Percentiles rank a stretch among this genome's conserved stretches.
phyloP scores from a whole-genome alignment of 306 rosid species.

The Cucurbita argyrosperma region DNA sequence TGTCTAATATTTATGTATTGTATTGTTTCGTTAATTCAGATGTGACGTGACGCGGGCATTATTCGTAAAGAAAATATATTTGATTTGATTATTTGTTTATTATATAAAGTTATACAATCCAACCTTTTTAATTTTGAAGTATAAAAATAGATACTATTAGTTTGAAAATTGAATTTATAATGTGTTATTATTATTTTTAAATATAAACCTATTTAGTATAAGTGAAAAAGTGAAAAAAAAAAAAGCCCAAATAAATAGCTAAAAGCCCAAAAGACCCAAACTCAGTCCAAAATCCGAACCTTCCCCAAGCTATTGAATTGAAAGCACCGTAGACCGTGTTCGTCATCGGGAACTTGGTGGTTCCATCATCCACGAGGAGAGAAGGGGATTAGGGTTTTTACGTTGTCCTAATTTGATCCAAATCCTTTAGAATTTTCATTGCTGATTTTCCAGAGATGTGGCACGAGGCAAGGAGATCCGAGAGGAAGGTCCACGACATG shows the following conservation, averaged over 20 bases:
- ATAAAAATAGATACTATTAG: no score
- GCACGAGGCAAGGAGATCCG: constrained; percentile 97
- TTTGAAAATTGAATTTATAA: no score
- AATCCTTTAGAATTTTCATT: neutral
- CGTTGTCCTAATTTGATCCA: neutral
- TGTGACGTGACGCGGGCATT: no score
- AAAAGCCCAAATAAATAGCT: neutral
- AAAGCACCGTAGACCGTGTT: neutral
- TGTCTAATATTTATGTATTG: no score
- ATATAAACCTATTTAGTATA: no score
- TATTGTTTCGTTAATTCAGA: no score
- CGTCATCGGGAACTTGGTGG: neutral
- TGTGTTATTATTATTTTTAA: no score
- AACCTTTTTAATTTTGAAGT: no score
- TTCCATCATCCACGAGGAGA: neutral
- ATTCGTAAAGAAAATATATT: no score
- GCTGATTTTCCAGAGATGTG: constrained; percentile 36
- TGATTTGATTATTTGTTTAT: no score
- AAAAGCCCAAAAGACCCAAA: neutral
- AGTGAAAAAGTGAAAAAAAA: neutral
- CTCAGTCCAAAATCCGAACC: neutral
- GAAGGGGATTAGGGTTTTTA: constrained; percentile 1
- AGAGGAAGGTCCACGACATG: constrained; percentile 96
- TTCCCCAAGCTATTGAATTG: neutral
- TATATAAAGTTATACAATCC: no score